phyloP scores from a whole-genome alignment of 2,329 filamentous ascomycete genomes.

The Diaporthe vexans region DNA sequence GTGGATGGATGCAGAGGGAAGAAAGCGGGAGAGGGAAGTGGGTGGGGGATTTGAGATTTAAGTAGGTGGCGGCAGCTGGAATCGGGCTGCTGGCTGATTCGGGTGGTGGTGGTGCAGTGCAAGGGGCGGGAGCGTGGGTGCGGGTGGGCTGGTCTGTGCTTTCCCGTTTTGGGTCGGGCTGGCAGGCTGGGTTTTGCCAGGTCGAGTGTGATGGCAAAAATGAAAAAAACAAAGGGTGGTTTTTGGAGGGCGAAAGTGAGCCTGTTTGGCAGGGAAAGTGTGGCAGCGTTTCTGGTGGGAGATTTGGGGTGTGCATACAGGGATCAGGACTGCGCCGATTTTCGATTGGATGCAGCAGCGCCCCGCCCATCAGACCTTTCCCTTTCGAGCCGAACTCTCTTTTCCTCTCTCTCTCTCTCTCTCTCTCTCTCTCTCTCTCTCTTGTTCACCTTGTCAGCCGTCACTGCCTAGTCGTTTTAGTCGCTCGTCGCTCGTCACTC shows the following conservation, averaged over 20 bases:
- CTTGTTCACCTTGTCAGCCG: background rate
- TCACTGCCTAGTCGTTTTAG: background rate
- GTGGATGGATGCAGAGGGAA: constrained; percentile 49
- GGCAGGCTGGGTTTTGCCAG: constrained; percentile 39
- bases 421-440: too few relatives aligned
- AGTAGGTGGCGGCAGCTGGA: constrained; percentile 49
- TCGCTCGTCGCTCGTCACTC: too few relatives aligned
- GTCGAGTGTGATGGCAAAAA: constrained; percentile 44
- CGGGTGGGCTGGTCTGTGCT: constrained; percentile 42
- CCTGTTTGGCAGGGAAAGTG: constrained; percentile 46
- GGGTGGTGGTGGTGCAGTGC: constrained; percentile 42
- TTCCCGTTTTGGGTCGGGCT: constrained; percentile 46
- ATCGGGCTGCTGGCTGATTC: constrained; percentile 54
- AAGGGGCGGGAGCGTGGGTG: constrained; percentile 25
- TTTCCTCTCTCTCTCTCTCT: background rate
- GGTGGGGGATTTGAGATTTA: constrained; percentile 61
- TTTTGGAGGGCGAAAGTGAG: constrained; percentile 36
- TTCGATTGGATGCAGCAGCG: constrained; percentile 47
- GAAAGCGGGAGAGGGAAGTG: constrained; percentile 52
- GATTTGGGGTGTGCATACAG: constrained; percentile 43
- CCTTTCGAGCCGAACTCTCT: constrained; percentile 40
- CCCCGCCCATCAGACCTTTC: constrained; percentile 43
- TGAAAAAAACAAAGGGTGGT: constrained; percentile 46
- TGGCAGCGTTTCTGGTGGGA: constrained; percentile 39
- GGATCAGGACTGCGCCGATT: constrained; percentile 39